Evolutionary conservation across 345 rosid species (phyloP).

Genomic region (Lepidium africanum): DNA sequence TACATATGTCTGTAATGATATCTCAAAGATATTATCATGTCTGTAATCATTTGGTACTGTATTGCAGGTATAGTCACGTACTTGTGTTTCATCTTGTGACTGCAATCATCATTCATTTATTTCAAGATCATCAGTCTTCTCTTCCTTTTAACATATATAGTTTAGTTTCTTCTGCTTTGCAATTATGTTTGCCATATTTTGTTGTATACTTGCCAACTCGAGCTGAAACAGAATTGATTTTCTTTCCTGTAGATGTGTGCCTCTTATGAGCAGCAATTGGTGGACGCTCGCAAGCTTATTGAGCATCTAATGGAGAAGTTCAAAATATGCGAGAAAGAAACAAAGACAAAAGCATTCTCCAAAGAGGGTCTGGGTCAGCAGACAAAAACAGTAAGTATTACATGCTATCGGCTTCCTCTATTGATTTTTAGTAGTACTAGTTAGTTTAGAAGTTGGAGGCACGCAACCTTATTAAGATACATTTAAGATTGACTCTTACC

Average conservation of each 20-base stretch:
- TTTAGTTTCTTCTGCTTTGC: neutral
- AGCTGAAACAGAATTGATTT: slow-evolving; percentile 3
- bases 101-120: neutral
- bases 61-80: neutral
- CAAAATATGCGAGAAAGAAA: slow-evolving; percentile 97
- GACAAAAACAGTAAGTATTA: slow-evolving; percentile 93
- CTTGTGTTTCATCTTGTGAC: neutral
- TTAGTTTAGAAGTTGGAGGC: too few relatives aligned
- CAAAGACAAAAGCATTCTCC: slow-evolving; percentile 98
- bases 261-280: slow-evolving; percentile 86
- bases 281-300: slow-evolving; percentile 88
- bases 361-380: slow-evolving; percentile 99
- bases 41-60: neutral
- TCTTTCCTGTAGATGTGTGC: slow-evolving; percentile 71
- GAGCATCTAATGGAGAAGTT: slow-evolving; percentile 99
- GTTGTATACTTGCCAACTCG: neutral
- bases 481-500: too few relatives aligned
- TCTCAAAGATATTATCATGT: neutral
- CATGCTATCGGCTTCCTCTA: neutral
- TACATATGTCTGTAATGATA: too few relatives aligned
- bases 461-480: neutral
- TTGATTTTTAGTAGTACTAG: neutral
- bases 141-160: too few relatives aligned
- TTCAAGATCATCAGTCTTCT: too few relatives aligned
- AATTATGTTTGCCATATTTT: neutral